Conservation (phyloP, 768 basidiomycete species). For the Tulasnella sp. region DNA sequence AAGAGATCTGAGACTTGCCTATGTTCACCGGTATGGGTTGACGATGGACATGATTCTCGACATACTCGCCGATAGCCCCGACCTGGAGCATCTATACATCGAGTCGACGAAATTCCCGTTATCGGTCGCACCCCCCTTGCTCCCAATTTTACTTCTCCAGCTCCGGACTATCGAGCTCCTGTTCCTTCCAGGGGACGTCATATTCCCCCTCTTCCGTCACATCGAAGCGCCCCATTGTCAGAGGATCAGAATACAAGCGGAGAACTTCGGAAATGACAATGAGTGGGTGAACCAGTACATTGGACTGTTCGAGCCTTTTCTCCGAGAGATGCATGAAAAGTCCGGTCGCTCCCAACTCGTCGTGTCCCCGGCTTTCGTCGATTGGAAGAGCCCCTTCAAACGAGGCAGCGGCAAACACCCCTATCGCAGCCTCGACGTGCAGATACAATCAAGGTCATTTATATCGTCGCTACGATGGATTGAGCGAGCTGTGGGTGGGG, state of each 20-base stretch:
- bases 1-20: background rate
- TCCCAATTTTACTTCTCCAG: background rate
- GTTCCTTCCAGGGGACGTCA: background rate
- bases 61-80: background rate
- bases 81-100: background rate
- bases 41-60: background rate
- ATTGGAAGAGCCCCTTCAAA: no score
- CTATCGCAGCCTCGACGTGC: background rate
- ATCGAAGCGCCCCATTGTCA: background rate
- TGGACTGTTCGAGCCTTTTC: background rate
- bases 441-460: background rate
- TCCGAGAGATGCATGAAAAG: background rate
- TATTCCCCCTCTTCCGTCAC: background rate
- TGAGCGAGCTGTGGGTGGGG: background rate
- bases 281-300: background rate
- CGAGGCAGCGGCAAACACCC: background rate
- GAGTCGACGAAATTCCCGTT: background rate
- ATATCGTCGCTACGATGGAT: background rate
- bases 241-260: background rate
- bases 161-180: background rate
- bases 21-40: background rate
- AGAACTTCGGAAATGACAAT: background rate
- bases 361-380: no score
- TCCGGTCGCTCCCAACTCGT: background rate
- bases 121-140: background rate